Evolutionary conservation across 305 asterid species (phyloP).

Genomic region (Fraxinus ornus): DNA sequence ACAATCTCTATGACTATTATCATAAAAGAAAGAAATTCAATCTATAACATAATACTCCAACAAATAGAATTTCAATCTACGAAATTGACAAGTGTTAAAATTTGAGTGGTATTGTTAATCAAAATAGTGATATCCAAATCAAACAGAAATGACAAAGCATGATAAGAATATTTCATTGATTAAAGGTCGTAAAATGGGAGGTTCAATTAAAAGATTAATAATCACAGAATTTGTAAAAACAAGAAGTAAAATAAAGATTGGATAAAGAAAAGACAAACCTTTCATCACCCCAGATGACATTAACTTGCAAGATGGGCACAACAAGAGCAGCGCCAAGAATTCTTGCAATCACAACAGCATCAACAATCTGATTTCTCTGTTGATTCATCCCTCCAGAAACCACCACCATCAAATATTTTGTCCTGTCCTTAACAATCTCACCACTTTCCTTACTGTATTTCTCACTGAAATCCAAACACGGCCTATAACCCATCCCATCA

Average conservation of each 20-base stretch:
- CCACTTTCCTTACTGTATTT: slow-evolving; percentile 42
- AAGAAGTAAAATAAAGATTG: neutral
- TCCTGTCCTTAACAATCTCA: slow-evolving; percentile 53
- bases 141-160: neutral
- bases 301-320: slow-evolving; percentile 82
- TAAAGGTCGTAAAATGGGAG: neutral
- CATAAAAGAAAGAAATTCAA: neutral
- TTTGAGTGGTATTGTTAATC: no score
- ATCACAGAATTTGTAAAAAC: neutral
- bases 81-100: no score
- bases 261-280: slow-evolving; percentile 40
- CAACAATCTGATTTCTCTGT: slow-evolving; percentile 79
- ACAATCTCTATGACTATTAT: no score
- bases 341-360: slow-evolving; percentile 26
- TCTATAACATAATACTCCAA: neutral
- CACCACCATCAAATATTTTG: slow-evolving; percentile 69
- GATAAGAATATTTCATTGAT: neutral
- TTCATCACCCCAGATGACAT: slow-evolving; percentile 98
- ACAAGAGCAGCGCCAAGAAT: slow-evolving; percentile 61
- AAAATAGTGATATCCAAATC: neutral
- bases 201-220: neutral
- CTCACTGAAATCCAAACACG: slow-evolving; percentile 68
- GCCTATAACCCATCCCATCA: slow-evolving; percentile 79
- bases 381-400: slow-evolving; percentile 93
- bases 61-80: no score